Evolutionary conservation across 805 yeast genomes (phyloP).

Genomic region (Middelhovenomyces tepae): DNA sequence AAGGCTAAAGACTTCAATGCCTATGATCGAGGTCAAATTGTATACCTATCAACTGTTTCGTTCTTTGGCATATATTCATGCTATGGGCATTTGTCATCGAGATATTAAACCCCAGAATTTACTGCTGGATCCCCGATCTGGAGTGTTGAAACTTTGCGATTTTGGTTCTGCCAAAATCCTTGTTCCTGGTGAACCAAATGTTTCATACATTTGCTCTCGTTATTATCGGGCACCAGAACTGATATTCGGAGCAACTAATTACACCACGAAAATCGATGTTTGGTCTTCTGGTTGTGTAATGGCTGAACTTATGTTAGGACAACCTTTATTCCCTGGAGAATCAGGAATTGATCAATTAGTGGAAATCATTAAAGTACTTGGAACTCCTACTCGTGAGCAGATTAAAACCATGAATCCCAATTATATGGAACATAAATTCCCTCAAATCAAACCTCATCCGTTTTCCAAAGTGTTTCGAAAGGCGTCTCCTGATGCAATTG

Average conservation of each 20-base stretch:
- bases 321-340: conserved; percentile 96
- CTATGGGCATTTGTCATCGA: conserved; percentile 71
- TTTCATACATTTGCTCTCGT: conserved; percentile 91
- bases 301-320: conserved; percentile 93
- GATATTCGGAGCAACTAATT: conserved; percentile 93
- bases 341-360: conserved; percentile 96
- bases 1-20: conserved; percentile 60
- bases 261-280: conserved; percentile 91
- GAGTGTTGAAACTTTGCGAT: conserved; percentile 86
- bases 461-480: conserved; percentile 62
- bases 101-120: conserved; percentile 89
- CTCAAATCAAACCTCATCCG: conserved; percentile 43
- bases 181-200: conserved; percentile 87
- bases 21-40: conserved; percentile 76
- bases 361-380: conserved; percentile 90
- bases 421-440: conserved; percentile 95
- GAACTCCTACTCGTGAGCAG: conserved; percentile 90
- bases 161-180: conserved; percentile 92
- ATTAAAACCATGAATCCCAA: conserved; percentile 93
- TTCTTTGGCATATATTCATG: conserved; percentile 69
- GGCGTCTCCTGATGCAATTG: conserved; percentile 81
- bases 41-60: conserved; percentile 78
- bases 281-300: conserved; percentile 99
- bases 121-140: conserved; percentile 75
- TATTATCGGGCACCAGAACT: conserved; percentile 97